Base-by-base conservation (phyloP, 2,329 filamentous ascomycete genomes). In the Diaporthe capsici region DNA sequence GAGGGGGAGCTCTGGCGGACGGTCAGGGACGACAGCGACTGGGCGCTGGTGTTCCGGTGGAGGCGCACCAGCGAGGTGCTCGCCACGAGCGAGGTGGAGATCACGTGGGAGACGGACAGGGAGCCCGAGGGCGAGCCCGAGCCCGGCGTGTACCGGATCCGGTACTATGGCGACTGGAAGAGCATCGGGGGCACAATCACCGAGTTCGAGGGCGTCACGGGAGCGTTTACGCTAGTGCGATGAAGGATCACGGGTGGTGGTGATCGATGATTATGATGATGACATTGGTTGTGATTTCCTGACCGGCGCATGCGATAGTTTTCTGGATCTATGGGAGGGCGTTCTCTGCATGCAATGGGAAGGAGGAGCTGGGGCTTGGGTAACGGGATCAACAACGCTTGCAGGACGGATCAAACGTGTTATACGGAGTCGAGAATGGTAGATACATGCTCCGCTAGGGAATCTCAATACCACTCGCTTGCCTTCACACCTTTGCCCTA, bases 151-250 rank as follows among this genome's bases (percentile, higher is more conserved):
- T 98, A 98, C 84, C 87, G 95, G 34, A 84, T 98, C 61, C 91
- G 88, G 85, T 98, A 98, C 82, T 96, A 92, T 84, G 96, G 96
- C 0, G 95, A 98, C 84, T 87, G 91, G 3, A 98, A 96, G 89
- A 87, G 87, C 8, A 79, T 92, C 15, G 81, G 90, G 39, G 90
- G 88, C 1, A 92, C 80, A 1, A 91, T 97, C 53, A 90, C 86
- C 53, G 83, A 89, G 4, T 97, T 98, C 85, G 90, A 94, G 78
- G 94, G 94, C 0, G 87, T 87, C 12, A 94, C 92, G 80, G 86
- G 87, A 65, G 83, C 83, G 71, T 94, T 93, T 83, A 84, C 80
- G 25, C 73, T 87, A 42, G 63, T 77, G 4, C 83, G 74, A 77
- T 10, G 4, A 4, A 22, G 9, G 9, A n/a, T 28, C 17, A 10